Percentiles rank a stretch among this genome's conserved stretches.
phyloP scores from a whole-genome alignment of 306 rosid species.

The Vigna reflexopilosa region DNA sequence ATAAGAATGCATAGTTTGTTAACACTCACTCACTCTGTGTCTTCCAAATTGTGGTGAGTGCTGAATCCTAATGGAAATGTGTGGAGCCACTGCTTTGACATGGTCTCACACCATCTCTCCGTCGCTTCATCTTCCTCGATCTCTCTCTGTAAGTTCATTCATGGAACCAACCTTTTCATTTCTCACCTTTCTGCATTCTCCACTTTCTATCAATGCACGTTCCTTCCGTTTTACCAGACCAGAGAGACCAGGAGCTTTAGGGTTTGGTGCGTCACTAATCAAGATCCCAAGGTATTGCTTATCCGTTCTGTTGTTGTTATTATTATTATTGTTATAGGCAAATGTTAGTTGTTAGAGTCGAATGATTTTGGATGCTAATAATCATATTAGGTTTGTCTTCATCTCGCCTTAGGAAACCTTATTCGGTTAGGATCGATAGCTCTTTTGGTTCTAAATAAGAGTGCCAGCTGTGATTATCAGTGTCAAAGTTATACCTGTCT shows the following conservation, averaged over 20 bases:
- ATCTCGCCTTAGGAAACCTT: too few relatives aligned
- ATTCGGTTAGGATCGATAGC: too few relatives aligned
- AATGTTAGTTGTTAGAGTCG: too few relatives aligned
- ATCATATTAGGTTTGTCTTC: too few relatives aligned
- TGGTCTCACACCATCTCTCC: constrained; percentile 68
- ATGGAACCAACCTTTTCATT: not conserved
- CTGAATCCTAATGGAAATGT: constrained; percentile 47
- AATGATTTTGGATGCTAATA: too few relatives aligned
- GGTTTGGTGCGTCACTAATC: constrained; percentile 63
- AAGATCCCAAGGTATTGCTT: constrained; percentile 56
- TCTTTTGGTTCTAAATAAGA: too few relatives aligned
- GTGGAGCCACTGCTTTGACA: constrained; percentile 60
- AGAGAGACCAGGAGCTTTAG: constrained; percentile 52
- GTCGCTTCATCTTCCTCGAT: constrained; percentile 57
- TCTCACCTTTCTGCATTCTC: not conserved
- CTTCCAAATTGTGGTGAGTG: not conserved
- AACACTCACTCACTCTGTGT: not conserved
- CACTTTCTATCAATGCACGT: not conserved
- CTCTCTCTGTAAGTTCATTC: constrained; percentile 57
- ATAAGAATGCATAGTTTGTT: not conserved
- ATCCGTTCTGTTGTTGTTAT: not conserved
- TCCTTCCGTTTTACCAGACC: constrained; percentile 46
- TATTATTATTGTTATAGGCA: too few relatives aligned
- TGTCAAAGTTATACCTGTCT: too few relatives aligned
- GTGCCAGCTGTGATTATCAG: too few relatives aligned